phyloP scores from a whole-genome alignment of 2,329 filamentous ascomycete genomes.

The Colletotrichum lini region DNA sequence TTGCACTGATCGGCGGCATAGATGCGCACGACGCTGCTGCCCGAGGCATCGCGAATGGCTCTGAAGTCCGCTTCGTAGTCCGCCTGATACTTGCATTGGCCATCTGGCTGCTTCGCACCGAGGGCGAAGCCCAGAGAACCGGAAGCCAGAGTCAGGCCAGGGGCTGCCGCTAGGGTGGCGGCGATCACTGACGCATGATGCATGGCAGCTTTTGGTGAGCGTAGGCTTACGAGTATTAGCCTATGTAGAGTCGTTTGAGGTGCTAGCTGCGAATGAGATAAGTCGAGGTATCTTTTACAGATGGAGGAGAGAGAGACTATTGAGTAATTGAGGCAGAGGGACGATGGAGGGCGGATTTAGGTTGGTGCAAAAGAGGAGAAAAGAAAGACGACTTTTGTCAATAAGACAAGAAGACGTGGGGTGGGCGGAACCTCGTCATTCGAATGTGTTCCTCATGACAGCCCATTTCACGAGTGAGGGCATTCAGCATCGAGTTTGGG shows the following conservation, averaged over 20 bases:
- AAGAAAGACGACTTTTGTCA: not conserved
- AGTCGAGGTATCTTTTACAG: not conserved
- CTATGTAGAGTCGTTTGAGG: not conserved
- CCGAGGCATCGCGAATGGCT: conserved; percentile 66
- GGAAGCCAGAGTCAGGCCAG: conserved; percentile 56
- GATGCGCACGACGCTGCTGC: conserved; percentile 71
- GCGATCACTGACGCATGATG: conserved; percentile 14
- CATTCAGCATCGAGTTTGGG: not conserved
- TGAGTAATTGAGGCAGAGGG: not conserved
- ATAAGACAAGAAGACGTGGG: not conserved
- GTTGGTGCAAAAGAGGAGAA: not conserved
- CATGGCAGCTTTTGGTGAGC: not conserved
- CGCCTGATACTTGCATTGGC: conserved; percentile 70
- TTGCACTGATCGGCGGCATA: conserved; percentile 79
- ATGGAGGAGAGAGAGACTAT: not conserved
- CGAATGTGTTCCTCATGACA: not conserved
- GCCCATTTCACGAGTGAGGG: conserved; percentile 2
- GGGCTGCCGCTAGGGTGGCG: conserved; percentile 42
- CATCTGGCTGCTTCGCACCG: conserved; percentile 74
- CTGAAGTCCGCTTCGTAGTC: conserved; percentile 79
- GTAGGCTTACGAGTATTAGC: not conserved
- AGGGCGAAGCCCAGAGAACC: conserved; percentile 73
- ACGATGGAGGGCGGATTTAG: not conserved
- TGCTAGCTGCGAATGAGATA: not conserved
- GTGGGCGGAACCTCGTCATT: no score